Evolutionary conservation across 441 rosid genomes (phyloP), one percentile per base, ranked within the genome.

Genomic region (Adansonia gregorii): DNA sequence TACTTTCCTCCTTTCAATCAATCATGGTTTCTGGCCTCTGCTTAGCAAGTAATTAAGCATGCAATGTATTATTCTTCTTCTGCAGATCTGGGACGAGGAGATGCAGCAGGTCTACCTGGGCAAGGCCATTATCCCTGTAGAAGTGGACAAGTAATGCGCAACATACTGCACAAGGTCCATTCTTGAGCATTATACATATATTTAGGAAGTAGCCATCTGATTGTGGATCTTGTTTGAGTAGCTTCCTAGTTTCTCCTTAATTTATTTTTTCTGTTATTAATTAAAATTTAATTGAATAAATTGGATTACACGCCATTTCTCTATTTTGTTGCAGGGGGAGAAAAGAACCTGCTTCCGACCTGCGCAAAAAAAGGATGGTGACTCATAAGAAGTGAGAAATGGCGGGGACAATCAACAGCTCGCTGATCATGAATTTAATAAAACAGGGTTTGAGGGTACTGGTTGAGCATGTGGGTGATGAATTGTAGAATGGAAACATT

Each of bases 61-160:
- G 4, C 20, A 12, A 58, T 52, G 6, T 6, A 39, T n/a, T 9
- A 43, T 67, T 51, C 14, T 35, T 35, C 41, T 76, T 67, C 9
- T 86, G 82, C 88, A 97, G 98, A 93, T 94, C 43, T 97, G 99
- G 99, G 89, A 90, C 79, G 98, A 93, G 74, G 98, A 97, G 88
- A 87, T 97, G 97, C 95, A 83, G 64, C 92, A 85, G 72, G 97
- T 97, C 79, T 97, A 94, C 84, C 83, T 86, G 20, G 92, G 94
- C 81, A 88, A 88, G 76, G 94, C 95, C 7, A 14, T 74, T 65
- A 80, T 89, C 79, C 91, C 94, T 6, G 78, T 79, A 19, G 97
- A 84, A 71, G 82, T 94, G 69, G 95, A 92, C 78, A 84, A 89
- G 79, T 93, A 85, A 87, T 72, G 20, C 20, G 27, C 14, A 19